Conservation (phyloP, 2,329 filamentous ascomycete species). For the Tolypocladium sp. region DNA sequence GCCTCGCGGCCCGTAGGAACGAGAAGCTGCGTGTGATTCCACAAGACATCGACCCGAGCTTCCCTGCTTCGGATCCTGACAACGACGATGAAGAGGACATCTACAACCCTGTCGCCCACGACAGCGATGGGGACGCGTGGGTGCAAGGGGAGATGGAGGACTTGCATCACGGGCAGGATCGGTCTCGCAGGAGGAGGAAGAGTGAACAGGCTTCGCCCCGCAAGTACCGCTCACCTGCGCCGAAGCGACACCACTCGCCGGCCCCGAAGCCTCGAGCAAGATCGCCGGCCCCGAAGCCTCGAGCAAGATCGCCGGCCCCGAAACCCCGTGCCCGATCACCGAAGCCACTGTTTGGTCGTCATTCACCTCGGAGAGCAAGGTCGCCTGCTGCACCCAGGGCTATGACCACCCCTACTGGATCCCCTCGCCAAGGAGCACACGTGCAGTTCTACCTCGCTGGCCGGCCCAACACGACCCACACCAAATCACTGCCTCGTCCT, state of each 20-base stretch:
- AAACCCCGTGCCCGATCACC: conserved; percentile 42
- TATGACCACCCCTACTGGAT: conserved; percentile 24
- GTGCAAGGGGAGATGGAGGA: conserved; percentile 65
- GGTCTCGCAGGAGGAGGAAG: conserved; percentile 37
- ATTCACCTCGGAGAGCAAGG: conserved; percentile 1
- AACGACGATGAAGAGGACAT: conserved; percentile 69
- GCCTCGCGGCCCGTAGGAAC: conserved; percentile 69
- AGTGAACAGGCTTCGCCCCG: conserved; percentile 37
- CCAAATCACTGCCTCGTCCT: conserved; percentile 78
- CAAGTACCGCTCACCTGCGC: conserved; percentile 34
- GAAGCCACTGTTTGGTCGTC: conserved; percentile 20
- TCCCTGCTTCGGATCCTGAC: conserved; percentile 89
- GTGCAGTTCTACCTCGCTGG: conserved; percentile 29
- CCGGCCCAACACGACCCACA: conserved; percentile 62
- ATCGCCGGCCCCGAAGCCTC: conserved; percentile 31
- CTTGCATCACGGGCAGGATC: conserved; percentile 48
- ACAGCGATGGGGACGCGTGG: conserved; percentile 61
- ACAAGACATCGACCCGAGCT: conserved; percentile 97
- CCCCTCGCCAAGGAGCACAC: conserved; percentile 29
- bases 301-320: conserved; percentile 24
- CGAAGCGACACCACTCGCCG: conserved; percentile 22
- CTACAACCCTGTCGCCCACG: conserved; percentile 46
- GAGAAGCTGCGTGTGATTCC: conserved; percentile 76
- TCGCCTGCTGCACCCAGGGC: conserved; percentile 5
- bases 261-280: conserved; percentile 24